Percentiles rank a stretch among this genome's conserved stretches.
phyloP scores from a whole-genome alignment of 176 grass and related monocot species.

The Oryza australiensis region DNA sequence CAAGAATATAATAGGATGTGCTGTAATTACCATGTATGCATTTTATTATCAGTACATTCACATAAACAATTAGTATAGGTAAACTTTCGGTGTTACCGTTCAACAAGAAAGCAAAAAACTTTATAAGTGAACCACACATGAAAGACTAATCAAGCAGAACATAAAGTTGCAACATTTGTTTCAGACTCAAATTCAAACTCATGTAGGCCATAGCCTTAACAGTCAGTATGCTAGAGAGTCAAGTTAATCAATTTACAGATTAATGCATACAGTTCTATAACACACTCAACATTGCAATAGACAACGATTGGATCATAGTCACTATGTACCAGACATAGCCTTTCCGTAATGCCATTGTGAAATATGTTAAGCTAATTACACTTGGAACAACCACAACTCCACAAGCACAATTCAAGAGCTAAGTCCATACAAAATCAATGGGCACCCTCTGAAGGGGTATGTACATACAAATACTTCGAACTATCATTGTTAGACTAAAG shows the following conservation, averaged over 20 bases:
- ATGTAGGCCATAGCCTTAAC: background rate
- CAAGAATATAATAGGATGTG: background rate
- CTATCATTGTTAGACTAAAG: slow-evolving; percentile 1
- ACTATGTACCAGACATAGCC: background rate
- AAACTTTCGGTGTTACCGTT: background rate
- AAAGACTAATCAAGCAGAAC: background rate
- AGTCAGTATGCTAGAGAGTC: background rate
- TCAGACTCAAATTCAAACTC: slow-evolving; percentile 7
- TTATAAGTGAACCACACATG: background rate
- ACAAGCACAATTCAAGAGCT: background rate
- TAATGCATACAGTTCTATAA: background rate
- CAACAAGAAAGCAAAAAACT: slow-evolving; percentile 14
- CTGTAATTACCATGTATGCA: background rate
- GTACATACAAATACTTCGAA: slow-evolving; percentile 11
- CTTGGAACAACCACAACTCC: background rate
- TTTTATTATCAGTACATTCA: background rate
- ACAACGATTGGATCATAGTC: background rate
- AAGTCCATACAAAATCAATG: background rate
- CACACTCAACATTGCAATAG: background rate
- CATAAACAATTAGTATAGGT: background rate
- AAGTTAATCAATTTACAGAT: slow-evolving; percentile 9
- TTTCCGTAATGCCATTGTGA: background rate
- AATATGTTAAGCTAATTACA: slow-evolving; percentile 4
- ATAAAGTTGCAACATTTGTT: background rate
- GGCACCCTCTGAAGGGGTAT: background rate